Base-by-base conservation (phyloP, 495 filamentous ascomycete species). In the Aspergillus conjunctus region DNA sequence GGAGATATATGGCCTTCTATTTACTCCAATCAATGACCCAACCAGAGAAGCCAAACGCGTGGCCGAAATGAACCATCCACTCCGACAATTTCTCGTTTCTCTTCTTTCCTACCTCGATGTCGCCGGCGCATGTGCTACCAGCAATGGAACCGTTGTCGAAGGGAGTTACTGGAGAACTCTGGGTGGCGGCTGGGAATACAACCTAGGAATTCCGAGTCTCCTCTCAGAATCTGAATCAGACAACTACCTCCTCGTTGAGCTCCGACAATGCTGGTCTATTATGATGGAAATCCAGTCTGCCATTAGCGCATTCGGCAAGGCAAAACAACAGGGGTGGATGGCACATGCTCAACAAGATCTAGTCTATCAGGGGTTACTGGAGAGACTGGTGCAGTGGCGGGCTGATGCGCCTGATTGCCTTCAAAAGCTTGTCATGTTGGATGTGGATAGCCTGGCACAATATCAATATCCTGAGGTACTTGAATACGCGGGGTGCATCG, bases 231-330 rank as follows among this genome's bases (percentile, higher is more conserved):
- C 59, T 2, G 61, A 62, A 1, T 65, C 70, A 0, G 68, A 73
- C 51, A 63, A 73, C n/a, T 62, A 60, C 0, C 59, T 65, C 5
- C 57, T 78, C n/a, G 58, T 69, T 6, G 73, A 76, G 43, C 59
- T 78, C 0, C 72, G 74, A 8, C 52, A 71, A 20, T 65, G 66
- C 33, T 78, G 75, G 75, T 74, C 70, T 2, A 61, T 64, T 0
- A 70, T 78, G 71, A 78, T 78, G 75, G 75, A 78, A 32, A 71
- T 78, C 3, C 73, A 75, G 49, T 70, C 71, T 0, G 59, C 68
- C 6, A 75, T 77, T 49, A 78, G 75, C 52, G 61, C 67, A 7
- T 74, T 78, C 53, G 75, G 71, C 7, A 70, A 68, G 26, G 71
- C 74, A 31, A 78, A 78, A 55, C 63, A 69, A 2, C 48, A 64